Base-by-base conservation (phyloP, 1,284 basidiomycete species). In the Fomes fomentarius region DNA sequence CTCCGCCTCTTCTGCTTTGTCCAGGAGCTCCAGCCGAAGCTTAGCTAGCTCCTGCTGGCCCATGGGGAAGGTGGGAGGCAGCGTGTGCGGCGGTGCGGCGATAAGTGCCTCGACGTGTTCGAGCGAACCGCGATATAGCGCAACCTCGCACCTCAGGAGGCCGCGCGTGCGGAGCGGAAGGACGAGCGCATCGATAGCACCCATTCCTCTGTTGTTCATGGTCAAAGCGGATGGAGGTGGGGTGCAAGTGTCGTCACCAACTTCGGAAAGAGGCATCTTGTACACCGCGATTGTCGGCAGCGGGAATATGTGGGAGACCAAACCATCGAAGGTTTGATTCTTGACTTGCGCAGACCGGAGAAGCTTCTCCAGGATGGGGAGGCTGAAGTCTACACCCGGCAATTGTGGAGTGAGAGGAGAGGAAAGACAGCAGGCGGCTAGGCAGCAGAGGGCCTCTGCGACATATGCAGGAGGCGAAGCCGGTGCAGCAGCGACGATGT, bases 121-220 rank as follows among this genome's bases (percentile, higher is more conserved):
- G 17, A 85, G 76, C 2, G 76, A 74, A 56, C 76, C 79, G 11
- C 74, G 74, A 76, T 78, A 84, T n/a, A 84, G 64, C 2, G 79
- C 78, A 14, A 79, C 80, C 49, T 83, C 80, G 30, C 81, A 72
- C 10, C 60, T 63, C 10, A 71, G 67, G 11, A 82, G 63, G 12
- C 62, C 63, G 39, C 71, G 67, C 0, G 62, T 63, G 17, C 69
- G 69, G 19, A 84, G 64, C 12, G 65, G 54, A 3, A 57, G 58
- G 0, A 78, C 74, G 49, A 76, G 73, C 0, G 49, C 47, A 15
- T 69, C 54, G 10, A 76, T 54, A 46, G 62, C 52, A 2, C 49
- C 45, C 14, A 63, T 33, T 1, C 47, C 49, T 4, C 35, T 44
- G 0, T 26, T 31, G 19, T 47, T 38, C 1, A 38, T 17, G 10